Evolutionary conservation across 129 eudicot genomes (phyloP), one percentile per base, ranked within the genome.

Genomic region (Oenanthe sinensis): DNA sequence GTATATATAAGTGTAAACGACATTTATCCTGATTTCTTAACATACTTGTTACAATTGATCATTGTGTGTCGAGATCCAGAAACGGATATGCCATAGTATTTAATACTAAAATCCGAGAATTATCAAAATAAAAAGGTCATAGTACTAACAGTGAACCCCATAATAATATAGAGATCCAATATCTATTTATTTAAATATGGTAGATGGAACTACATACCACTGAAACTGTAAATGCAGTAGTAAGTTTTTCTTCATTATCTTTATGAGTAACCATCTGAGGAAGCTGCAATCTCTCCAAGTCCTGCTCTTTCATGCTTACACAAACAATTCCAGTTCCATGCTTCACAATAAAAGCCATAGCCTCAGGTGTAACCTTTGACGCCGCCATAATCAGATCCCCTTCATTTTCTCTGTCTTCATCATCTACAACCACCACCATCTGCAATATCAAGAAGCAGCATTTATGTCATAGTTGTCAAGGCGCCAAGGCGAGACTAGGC

Each of bases 241-340:
- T 67, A 75, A 93, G 92, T 80, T 93, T 93, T 39, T 90, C 98
- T 44, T 91, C 96, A 8, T 91, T 91, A 62, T 75, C 85, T 81
- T 80, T 86, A 75, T 74, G 78, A 65, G 74, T 76, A 22, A 91
- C 97, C 97, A 91, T 89, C 94, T 86, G 80, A 36, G 98, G 98
- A 77, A 93, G 92, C 60, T 86, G 86, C 81, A 93, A 79, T 79
- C 98, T 85, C 79, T 91, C 97, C 77, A 93, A 84, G 78, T 91
- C 93, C 65, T 90, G 93, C 19, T 73, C 89, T 84, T 85, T 92
- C 97, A 92, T 92, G 89, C 97, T 92, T 62, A 88, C 96, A 65
- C 97, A 92, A 68, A 92, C 97, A 55, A 92, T 92, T 48, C 97
- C 97, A 40, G 98, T 91, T 79, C 98, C 98, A 80, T 93, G 87